These are phyloP conservation scores for Euptelea pleiosperma DNA, from an alignment of 164 flowering plant species.

Conservation along the genomic window DNA sequence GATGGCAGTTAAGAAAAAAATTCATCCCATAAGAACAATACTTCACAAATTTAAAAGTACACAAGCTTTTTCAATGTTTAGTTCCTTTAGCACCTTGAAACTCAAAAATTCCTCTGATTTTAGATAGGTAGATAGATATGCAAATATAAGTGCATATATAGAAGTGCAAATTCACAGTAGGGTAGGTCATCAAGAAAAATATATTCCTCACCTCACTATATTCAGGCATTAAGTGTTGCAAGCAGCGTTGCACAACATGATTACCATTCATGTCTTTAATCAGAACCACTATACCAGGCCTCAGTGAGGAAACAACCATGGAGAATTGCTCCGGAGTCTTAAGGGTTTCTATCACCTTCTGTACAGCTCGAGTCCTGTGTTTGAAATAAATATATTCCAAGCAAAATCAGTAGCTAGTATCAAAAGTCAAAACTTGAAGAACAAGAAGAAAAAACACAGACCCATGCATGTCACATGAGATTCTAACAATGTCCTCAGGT, in stretches of 20 bases:
- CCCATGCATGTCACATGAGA: constrained; percentile 71
- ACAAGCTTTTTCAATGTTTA: too few species aligned
- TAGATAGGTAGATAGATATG: too few species aligned
- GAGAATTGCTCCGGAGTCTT: constrained; percentile 54
- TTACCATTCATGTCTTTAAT: constrained; percentile 68
- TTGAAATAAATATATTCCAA: background rate
- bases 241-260: constrained; percentile 75
- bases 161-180: too few species aligned
- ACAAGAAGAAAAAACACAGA: constrained; percentile 23
- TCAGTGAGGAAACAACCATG: constrained; percentile 47
- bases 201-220: constrained; percentile 41
- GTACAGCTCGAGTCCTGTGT: constrained; percentile 73
- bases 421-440: background rate
- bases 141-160: too few species aligned
- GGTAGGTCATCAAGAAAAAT: too few species aligned
- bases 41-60: too few species aligned
- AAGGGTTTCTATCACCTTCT: constrained; percentile 67
- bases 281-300: constrained; percentile 53
- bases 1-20: too few species aligned
- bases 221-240: constrained; percentile 51
- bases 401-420: background rate
- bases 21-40: too few species aligned
- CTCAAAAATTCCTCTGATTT: too few species aligned
- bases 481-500: constrained; percentile 46
- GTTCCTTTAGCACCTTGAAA: too few species aligned